phyloP scores from a whole-genome alignment of 306 rosid genomes.

The Luffa acutangula region DNA sequence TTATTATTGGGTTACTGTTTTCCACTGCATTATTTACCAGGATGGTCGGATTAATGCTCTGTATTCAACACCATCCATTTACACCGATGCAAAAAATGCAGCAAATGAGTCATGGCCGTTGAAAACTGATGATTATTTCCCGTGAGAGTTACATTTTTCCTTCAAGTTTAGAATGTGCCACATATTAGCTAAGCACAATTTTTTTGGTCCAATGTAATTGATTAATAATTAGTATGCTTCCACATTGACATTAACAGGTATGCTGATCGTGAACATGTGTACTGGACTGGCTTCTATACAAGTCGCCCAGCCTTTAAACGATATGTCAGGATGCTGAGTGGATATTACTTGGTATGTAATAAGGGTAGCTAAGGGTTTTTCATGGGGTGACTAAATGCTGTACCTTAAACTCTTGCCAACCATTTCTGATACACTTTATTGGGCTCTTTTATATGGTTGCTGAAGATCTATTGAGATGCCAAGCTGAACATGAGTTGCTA shows the following conservation, averaged over 20 bases:
- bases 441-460: background rate
- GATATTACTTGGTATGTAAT: conserved; percentile 67
- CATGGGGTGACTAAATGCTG: background rate
- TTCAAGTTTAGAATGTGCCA: background rate
- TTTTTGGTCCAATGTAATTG: background rate
- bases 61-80: conserved; percentile 87
- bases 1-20: background rate
- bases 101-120: conserved; percentile 76
- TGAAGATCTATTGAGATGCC: background rate
- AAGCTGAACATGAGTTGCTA: background rate
- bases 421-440: background rate
- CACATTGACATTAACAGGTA: conserved; percentile 32
- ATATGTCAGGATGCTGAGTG: conserved; percentile 61
- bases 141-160: conserved; percentile 33
- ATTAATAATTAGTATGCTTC: background rate
- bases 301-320: conserved; percentile 74
- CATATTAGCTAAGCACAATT: background rate
- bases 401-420: background rate
- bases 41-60: conserved; percentile 82
- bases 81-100: conserved; percentile 65
- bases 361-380: background rate
- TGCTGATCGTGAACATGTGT: conserved; percentile 52
- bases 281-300: conserved; percentile 83
- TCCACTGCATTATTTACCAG: conserved; percentile 28
- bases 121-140: conserved; percentile 84